Evolutionary conservation across 2,329 filamentous ascomycete species (phyloP).

Genomic region (Beauveria asiatica): DNA sequence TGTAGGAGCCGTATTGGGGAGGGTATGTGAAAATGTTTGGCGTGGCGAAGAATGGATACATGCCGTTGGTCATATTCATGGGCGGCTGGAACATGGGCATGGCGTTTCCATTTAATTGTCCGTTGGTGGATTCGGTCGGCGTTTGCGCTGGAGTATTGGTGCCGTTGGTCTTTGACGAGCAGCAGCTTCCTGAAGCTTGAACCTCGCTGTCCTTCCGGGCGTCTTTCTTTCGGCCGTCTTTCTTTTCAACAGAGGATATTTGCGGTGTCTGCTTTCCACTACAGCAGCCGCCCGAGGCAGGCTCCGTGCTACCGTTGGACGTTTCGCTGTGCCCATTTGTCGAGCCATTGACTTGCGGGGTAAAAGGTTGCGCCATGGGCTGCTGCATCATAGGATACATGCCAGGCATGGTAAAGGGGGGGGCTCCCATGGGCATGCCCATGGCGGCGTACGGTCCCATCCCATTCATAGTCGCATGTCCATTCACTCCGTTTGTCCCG

Average conservation of each 20-base stretch:
- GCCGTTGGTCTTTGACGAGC: slow-evolving; percentile 24
- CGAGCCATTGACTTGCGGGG: slow-evolving; percentile 14
- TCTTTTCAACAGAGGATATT: background rate
- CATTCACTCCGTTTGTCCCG: slow-evolving; percentile 6
- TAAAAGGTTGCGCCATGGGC: slow-evolving; percentile 19
- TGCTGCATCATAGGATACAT: slow-evolving; percentile 27
- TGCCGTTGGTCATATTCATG: slow-evolving; percentile 28
- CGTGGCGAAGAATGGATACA: slow-evolving; percentile 33
- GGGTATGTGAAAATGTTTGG: slow-evolving; percentile 44
- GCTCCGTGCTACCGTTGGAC: background rate
- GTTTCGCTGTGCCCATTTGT: slow-evolving; percentile 19
- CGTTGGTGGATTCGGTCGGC: slow-evolving; percentile 21
- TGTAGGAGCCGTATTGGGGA: slow-evolving; percentile 44
- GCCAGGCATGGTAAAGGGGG: slow-evolving; percentile 18
- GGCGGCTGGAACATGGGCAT: slow-evolving; percentile 29
- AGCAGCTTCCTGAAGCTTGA: slow-evolving; percentile 23
- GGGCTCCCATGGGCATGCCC: slow-evolving; percentile 20
- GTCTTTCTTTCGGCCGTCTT: background rate
- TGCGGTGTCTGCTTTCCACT: slow-evolving; percentile 11
- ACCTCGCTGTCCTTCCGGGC: slow-evolving; percentile 9
- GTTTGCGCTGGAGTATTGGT: background rate
- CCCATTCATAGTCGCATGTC: slow-evolving; percentile 14
- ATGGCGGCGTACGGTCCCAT: slow-evolving; percentile 21
- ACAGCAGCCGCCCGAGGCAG: slow-evolving; percentile 18
- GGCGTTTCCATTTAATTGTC: slow-evolving; percentile 14